Evolutionary conservation across 2,329 filamentous ascomycete species (phyloP).

Genomic region (Colletotrichum tamarilloi): DNA sequence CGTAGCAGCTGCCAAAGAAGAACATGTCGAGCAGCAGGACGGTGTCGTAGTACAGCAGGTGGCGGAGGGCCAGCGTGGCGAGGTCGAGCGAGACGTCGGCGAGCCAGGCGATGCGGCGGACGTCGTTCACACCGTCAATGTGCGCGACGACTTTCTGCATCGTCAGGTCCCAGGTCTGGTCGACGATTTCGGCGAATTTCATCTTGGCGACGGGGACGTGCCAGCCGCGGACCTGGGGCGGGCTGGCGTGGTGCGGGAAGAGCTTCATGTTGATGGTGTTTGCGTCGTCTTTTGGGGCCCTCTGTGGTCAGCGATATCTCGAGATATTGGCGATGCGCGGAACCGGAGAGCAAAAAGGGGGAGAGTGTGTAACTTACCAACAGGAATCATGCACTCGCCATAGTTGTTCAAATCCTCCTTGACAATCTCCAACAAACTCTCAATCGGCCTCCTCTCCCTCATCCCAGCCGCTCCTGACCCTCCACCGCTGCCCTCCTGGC

Average conservation of each 20-base stretch:
- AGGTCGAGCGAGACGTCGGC: constrained; percentile 90
- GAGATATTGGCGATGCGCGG: not conserved
- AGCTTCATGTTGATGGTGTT: constrained; percentile 98
- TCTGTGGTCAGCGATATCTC: constrained; percentile 31
- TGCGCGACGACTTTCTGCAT: constrained; percentile 83
- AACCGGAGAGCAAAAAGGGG: not conserved
- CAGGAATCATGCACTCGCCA: constrained; percentile 97
- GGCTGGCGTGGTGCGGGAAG: constrained; percentile 83
- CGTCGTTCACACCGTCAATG: constrained; percentile 91
- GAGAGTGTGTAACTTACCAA: constrained; percentile 68
- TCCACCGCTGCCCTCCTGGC: constrained; percentile 61
- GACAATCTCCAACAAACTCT: constrained; percentile 83
- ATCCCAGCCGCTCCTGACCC: not conserved
- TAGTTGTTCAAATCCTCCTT: constrained; percentile 95
- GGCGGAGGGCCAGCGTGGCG: constrained; percentile 85
- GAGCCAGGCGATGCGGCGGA: constrained; percentile 85
- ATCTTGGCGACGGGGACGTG: constrained; percentile 87
- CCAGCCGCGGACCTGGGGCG: constrained; percentile 83
- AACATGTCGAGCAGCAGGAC: constrained; percentile 93
- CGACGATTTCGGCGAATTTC: constrained; percentile 71
- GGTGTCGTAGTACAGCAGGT: constrained; percentile 93
- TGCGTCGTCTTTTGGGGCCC: constrained; percentile 74
- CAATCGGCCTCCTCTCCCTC: constrained; percentile 71
- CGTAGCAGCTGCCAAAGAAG: constrained; percentile 93
- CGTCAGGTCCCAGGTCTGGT: constrained; percentile 80